Conservation (phyloP, 345 rosid species). For the Boechera divaricarpa region DNA sequence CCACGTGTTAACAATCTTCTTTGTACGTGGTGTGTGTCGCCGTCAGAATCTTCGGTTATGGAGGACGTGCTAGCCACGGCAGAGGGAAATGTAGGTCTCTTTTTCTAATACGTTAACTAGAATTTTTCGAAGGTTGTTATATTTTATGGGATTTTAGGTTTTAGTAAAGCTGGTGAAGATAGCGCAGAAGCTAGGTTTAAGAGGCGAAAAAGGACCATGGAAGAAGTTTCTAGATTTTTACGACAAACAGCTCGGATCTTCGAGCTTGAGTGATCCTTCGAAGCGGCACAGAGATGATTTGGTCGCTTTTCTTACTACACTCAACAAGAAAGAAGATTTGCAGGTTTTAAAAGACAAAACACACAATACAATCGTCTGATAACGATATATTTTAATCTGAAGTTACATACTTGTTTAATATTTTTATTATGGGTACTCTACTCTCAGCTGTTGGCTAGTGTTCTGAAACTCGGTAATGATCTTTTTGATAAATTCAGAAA, state of each 20-base stretch:
- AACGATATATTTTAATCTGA: neutral
- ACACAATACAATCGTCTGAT: neutral
- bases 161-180: neutral
- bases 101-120: too few relatives aligned
- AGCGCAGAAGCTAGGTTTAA: neutral
- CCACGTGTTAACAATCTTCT: neutral
- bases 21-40: too few relatives aligned
- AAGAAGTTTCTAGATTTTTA: neutral
- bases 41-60: neutral
- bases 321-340: conserved; percentile 42
- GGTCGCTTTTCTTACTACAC: conserved; percentile 57
- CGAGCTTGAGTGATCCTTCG: conserved; percentile 17
- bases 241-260: conserved; percentile 1
- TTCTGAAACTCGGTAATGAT: conserved; percentile 49
- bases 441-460: conserved; percentile 51
- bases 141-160: neutral
- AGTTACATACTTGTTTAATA: neutral
- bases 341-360: neutral
- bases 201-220: conserved; percentile 4
- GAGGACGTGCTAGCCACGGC: conserved; percentile 7
- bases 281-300: neutral
- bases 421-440: neutral
- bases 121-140: too few relatives aligned
- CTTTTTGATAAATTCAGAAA: conserved; percentile 41
- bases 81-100: neutral